These are phyloP conservation scores for Tolypocladium paradoxum DNA, from an alignment of 2,329 filamentous ascomycete genomes.

Conservation along the genomic window DNA sequence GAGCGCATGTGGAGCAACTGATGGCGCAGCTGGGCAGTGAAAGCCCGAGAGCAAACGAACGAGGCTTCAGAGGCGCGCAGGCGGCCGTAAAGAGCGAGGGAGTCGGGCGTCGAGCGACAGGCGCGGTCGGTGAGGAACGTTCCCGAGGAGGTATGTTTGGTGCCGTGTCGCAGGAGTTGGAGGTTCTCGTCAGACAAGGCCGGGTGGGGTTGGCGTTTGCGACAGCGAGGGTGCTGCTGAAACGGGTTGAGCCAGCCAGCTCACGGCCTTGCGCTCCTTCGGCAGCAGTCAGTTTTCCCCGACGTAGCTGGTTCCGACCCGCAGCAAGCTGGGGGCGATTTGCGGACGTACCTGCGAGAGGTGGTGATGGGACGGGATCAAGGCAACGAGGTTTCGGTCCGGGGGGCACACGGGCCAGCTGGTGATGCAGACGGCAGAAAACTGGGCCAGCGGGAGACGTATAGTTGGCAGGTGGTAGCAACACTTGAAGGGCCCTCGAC, in stretches of 20 bases:
- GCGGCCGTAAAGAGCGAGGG: not conserved
- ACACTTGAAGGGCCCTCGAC: too few species aligned
- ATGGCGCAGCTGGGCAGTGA: not conserved
- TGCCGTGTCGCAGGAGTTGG: too few species aligned
- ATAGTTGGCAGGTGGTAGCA: too few species aligned
- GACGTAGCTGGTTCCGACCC: not conserved
- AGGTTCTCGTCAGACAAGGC: too few species aligned
- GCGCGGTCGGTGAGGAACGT: not conserved
- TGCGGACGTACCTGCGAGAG: too few species aligned
- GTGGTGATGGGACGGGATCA: not conserved
- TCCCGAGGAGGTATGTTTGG: too few species aligned
- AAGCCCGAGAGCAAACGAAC: not conserved
- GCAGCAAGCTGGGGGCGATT: not conserved
- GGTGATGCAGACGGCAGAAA: not conserved
- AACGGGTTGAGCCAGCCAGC: not conserved
- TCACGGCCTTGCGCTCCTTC: not conserved
- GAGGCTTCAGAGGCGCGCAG: not conserved
- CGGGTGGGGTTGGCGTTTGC: not conserved
- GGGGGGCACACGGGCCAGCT: not conserved
- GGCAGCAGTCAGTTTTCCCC: not conserved
- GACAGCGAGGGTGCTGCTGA: not conserved
- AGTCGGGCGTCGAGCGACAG: not conserved
- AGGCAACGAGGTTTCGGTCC: not conserved
- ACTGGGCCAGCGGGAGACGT: too few species aligned
- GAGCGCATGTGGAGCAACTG: slow-evolving; percentile 1